Base-by-base conservation (phyloP, 306 rosid species). In the Castanea crenata region DNA sequence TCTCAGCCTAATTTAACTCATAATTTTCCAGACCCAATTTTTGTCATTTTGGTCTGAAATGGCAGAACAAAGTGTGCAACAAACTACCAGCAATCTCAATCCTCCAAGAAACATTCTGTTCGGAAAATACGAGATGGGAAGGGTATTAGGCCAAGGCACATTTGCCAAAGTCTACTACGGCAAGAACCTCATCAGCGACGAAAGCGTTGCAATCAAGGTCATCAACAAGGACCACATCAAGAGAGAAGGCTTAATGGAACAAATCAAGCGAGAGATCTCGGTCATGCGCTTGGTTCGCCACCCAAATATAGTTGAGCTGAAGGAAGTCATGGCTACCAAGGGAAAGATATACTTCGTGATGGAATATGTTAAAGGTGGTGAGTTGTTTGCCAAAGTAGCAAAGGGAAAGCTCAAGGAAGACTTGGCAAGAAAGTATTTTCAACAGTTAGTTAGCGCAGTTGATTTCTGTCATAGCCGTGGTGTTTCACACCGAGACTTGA, bases 381-480 rank as follows among this genome's bases (percentile, higher is more conserved):
- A 91, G 9, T 73, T 94, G 23, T 94, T 94, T 73, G 41, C 85
- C 14, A 91, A 88, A 14, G 84, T 94, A 5, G 77, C 72, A 0
- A 82, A 81, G 55, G 96, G 97, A 12, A 91, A 88, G 62, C 81
- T 94, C 23, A 72, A 81, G 2, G 98, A 92, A 55, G 97, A 91
- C 1, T 41, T 58, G 0, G 94, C 92, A 0, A 86, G 94, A 21
- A 94, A 86, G 25, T 94, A 94, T 52, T 94, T 94, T 68, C 96
- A 85, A 34, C 94, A 94, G 6, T 55, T 94, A 2, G 77, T 92
- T 3, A 82, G 88, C 54, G 97, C 96, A 0, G 83, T 94, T 14
- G 97, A 94, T 51, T 92, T 89, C 74, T 94, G 97, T 55, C 98
- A 94, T n/a, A 90, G 96, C 74, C 89, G 98, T 0, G 96, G 94